A percentile compares a stretch with the other conserved stretches of the same genome.
Evolutionary conservation across 345 rosid species (phyloP).

Genomic region (Citrus cavaleriei): DNA sequence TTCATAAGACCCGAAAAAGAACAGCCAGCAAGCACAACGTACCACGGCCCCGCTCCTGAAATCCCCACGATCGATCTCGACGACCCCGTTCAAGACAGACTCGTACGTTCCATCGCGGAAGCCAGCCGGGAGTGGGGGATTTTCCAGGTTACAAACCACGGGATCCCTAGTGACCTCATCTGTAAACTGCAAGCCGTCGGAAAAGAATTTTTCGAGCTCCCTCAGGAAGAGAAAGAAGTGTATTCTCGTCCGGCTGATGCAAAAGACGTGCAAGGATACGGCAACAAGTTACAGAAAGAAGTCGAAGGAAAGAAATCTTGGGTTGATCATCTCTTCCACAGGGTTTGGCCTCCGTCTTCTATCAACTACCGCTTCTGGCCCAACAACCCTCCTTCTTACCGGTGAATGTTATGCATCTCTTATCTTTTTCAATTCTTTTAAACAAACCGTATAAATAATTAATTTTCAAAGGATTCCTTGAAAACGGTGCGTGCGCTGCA

Average conservation of each 20-base stretch:
- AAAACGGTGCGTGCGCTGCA: slow-evolving; percentile 4
- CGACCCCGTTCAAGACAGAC: slow-evolving; percentile 28
- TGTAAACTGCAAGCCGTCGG: slow-evolving; percentile 50
- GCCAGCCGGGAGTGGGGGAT: slow-evolving; percentile 60
- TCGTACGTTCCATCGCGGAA: slow-evolving; percentile 16
- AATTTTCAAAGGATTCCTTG: too few relatives aligned
- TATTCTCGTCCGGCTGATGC: slow-evolving; percentile 48
- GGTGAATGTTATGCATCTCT: slow-evolving; percentile 26
- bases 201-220: slow-evolving; percentile 60
- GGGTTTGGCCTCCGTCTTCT: slow-evolving; percentile 65
- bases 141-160: slow-evolving; percentile 65
- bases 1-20: slow-evolving; percentile 65
- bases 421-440: too few relatives aligned
- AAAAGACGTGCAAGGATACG: slow-evolving; percentile 60
- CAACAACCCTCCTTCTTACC: slow-evolving; percentile 59
- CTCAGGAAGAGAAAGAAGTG: slow-evolving; percentile 51
- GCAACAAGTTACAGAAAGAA: slow-evolving; percentile 50
- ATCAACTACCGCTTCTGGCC: slow-evolving; percentile 78
- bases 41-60: slow-evolving; percentile 38
- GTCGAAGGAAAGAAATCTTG: slow-evolving; percentile 57
- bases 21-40: slow-evolving; percentile 66
- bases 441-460: too few relatives aligned
- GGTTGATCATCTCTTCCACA: slow-evolving; percentile 85
- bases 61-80: slow-evolving; percentile 48
- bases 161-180: slow-evolving; percentile 45